phyloP scores from a whole-genome alignment of 2,329 filamentous ascomycete species.

The Biscogniauxia sp. region DNA sequence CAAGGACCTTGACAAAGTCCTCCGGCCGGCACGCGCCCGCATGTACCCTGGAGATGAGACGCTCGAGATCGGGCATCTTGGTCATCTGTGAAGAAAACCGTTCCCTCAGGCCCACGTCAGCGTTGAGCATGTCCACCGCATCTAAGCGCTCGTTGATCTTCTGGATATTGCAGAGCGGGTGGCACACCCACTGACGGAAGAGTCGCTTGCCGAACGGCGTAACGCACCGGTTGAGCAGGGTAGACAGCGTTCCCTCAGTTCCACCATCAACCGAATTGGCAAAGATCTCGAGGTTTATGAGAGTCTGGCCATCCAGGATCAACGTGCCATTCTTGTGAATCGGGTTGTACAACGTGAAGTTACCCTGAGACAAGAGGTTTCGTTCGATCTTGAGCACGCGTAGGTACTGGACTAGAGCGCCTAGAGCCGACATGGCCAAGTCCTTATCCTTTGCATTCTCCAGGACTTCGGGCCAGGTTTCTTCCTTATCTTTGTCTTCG shows the following conservation, averaged over 20 bases:
- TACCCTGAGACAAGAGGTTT: constrained; percentile 82
- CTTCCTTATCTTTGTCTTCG: constrained; percentile 48
- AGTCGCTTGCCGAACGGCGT: constrained; percentile 96
- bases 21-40: constrained; percentile 85
- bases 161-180: constrained; percentile 80
- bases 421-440: constrained; percentile 83
- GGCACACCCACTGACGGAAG: constrained; percentile 95
- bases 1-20: constrained; percentile 89
- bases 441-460: constrained; percentile 74
- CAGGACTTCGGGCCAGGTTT: constrained; percentile 73
- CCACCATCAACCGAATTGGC: constrained; percentile 88
- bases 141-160: constrained; percentile 91
- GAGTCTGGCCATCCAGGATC: constrained; percentile 89
- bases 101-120: constrained; percentile 75
- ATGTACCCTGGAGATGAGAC: constrained; percentile 91
- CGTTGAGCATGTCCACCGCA: constrained; percentile 89
- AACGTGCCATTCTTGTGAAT: constrained; percentile 88
- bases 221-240: constrained; percentile 87
- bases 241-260: constrained; percentile 81
- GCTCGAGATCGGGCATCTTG: constrained; percentile 91
- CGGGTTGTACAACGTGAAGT: constrained; percentile 88
- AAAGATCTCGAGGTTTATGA: constrained; percentile 98
- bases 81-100: constrained; percentile 84
- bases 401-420: constrained; percentile 84
- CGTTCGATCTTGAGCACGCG: constrained; percentile 83